Evolutionary conservation across 1,139 yeast genomes (phyloP), one percentile per base, ranked within the genome.

Genomic region (Martiniozyma asiatica): DNA sequence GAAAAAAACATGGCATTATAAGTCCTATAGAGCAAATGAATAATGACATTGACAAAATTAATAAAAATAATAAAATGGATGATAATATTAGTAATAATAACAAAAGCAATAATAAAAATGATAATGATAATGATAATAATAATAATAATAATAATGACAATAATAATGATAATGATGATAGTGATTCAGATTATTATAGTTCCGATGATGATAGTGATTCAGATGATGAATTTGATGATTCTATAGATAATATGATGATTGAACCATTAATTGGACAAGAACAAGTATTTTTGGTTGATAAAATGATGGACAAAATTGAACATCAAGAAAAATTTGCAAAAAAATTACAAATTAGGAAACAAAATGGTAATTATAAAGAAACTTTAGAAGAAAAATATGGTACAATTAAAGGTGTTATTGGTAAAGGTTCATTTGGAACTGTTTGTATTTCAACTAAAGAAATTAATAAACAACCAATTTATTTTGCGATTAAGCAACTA

Each of bases 401-500:
- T 6, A 62, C 63, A 29, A 65, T 73, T 16, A 63, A 63, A 33
- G 77, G 76, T 10, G 63, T 74, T 8, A 65, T 76, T 22, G 87
- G 87, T 3, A 69, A 68, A 38, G 87, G 85, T 3, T 63, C 82
- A 0, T 76, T 73, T 48, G 87, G 87, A 23, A 59, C 73, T 1
- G 81, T 77, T 18, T 73, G 51, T 57, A 68, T 61, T 34, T 70
- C 65, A 32, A 63, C 60, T 21, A 61, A 58, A 33, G 43, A 48
- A 10, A 57, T 47, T 24, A 55, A 45, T 29, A 58, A 53, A 29
- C 39, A 40, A 11, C 41, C 44, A 30, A 59, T 58, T 27, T 45
- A 56, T 14, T 62, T 66, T 50, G 94, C 92, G 0, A 82, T 81
- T 22, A 82, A 82, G 47, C 87, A 80, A 43, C 59, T 79, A 36